Evolutionary conservation across 2,329 filamentous ascomycete species (phyloP).

Genomic region (Clonostachys solani): DNA sequence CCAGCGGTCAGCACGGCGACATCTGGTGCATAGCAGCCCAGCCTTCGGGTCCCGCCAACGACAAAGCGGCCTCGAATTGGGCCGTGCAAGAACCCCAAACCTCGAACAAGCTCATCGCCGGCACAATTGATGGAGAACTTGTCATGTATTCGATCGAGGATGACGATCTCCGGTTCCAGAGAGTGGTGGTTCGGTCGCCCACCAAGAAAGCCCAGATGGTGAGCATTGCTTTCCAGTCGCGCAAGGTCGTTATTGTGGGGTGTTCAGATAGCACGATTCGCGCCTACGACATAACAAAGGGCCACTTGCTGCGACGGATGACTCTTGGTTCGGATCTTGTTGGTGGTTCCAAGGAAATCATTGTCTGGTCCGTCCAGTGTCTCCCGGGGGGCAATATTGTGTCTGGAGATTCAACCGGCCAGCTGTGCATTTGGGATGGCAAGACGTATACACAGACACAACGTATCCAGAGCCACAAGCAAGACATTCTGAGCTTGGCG

Average conservation of each 20-base stretch:
- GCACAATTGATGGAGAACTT: conserved; percentile 87
- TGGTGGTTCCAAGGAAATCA: conserved; percentile 76
- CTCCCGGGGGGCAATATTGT: conserved; percentile 85
- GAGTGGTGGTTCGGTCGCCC: conserved; percentile 69
- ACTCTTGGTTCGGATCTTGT: conserved; percentile 75
- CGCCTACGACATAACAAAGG: conserved; percentile 80
- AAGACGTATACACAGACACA: conserved; percentile 88
- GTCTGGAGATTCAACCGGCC: conserved; percentile 90
- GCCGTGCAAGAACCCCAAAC: conserved; percentile 21
- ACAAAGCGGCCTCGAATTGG: conserved; percentile 2
- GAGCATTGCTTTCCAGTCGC: conserved; percentile 85
- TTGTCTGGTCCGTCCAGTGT: conserved; percentile 92
- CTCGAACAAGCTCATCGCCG: conserved; percentile 67
- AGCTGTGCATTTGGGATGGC: conserved; percentile 90
- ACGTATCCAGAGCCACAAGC: conserved; percentile 79
- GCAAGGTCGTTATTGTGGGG: conserved; percentile 78
- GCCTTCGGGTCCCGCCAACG: conserved; percentile 36
- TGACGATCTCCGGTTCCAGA: conserved; percentile 75
- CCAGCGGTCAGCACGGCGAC: conserved; percentile 88
- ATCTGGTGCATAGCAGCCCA: conserved; percentile 96
- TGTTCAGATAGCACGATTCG: conserved; percentile 97
- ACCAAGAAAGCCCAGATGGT: conserved; percentile 86
- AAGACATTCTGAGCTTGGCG: conserved; percentile 87
- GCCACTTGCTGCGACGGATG: conserved; percentile 73
- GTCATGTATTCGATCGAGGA: conserved; percentile 85